Evolutionary conservation across 75 land plant genomes (phyloP).

Genomic region (Cupressus sempervirens): DNA sequence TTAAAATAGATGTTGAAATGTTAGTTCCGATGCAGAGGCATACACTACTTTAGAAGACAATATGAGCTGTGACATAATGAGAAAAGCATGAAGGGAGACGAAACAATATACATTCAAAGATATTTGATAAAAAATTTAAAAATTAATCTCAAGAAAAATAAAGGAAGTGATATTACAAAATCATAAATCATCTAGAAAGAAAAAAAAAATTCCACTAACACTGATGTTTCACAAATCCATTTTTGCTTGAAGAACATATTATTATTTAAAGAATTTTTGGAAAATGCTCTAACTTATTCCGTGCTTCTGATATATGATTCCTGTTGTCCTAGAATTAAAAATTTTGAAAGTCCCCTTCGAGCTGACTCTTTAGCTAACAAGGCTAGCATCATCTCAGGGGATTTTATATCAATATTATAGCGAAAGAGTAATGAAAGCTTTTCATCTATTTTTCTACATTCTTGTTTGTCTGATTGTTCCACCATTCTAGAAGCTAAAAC

Average conservation of each 20-base stretch:
- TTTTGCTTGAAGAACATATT: background rate
- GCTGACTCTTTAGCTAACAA: conserved; percentile 28
- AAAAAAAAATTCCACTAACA: too few species aligned
- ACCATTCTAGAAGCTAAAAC: conserved; percentile 29
- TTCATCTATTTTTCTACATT: conserved; percentile 11
- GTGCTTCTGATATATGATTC: conserved; percentile 22
- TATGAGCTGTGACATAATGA: background rate
- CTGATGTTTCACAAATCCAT: too few species aligned
- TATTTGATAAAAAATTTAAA: too few species aligned
- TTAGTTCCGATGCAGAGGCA: background rate
- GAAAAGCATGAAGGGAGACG: background rate
- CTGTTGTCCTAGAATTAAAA: conserved; percentile 27
- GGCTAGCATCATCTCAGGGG: conserved; percentile 15
- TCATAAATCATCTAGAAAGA: too few species aligned
- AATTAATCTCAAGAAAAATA: background rate
- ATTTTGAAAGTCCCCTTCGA: conserved; percentile 24
- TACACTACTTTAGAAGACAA: background rate
- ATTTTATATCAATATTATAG: conserved; percentile 21
- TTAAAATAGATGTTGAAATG: background rate
- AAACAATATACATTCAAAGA: background rate
- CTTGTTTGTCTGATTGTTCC: conserved; percentile 6
- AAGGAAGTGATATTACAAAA: background rate
- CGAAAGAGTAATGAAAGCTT: conserved; percentile 12
- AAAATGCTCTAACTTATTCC: background rate
- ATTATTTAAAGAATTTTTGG: background rate